Base-by-base conservation (phyloP, 2,329 filamentous ascomycete genomes). In the Pseudogymnoascus sp. region DNA sequence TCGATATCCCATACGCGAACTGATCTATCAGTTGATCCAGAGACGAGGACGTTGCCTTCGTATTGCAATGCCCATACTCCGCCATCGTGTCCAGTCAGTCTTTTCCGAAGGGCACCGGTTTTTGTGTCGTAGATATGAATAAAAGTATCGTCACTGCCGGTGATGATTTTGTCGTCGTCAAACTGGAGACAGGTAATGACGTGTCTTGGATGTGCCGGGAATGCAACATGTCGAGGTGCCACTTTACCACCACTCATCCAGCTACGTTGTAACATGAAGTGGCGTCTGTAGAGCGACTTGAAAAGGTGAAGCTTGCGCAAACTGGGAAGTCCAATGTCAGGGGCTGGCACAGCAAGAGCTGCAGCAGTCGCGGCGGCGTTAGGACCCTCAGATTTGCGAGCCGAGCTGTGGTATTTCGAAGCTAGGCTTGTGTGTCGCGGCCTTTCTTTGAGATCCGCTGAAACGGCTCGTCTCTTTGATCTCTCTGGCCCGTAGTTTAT, bases 1-100 rank as follows among this genome's bases (percentile, higher is more conserved):
- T 96, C 91, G 65, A 99, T 97, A 71, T 99, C 93, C 94, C 94
- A 99, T 0, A 99, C 93, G n/a, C 94, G 86, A n/a, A 99, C 94
- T 9, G 94, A 96, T 53, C 94, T 83, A 74, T 99, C 94, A 0
- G 94, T 99, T 6, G 92, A 97, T 2, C 94, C 94, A 14, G 94
- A 99, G 2, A 99, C 94, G 18, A 99, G 78, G 14, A 90, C 91
- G 71, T 97, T 97, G 58, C 92, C 93, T 71, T 97, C 88, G 71
- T 97, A 99, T 73, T 97, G 92, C 60, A 99, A 77, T 30, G 94
- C 94, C 94, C 94, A 99, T 1, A 99, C 94, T 50, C 94, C 94
- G 35, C 94, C 94, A 73, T 99, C 94, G 68, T 99, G 94, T 1
- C 94, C 94, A 69, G 92, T 88, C 2, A 99, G 83, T 65, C 88